Evolutionary conservation across 2,329 filamentous ascomycete species (phyloP).

Genomic region (Curvularia spicifera): DNA sequence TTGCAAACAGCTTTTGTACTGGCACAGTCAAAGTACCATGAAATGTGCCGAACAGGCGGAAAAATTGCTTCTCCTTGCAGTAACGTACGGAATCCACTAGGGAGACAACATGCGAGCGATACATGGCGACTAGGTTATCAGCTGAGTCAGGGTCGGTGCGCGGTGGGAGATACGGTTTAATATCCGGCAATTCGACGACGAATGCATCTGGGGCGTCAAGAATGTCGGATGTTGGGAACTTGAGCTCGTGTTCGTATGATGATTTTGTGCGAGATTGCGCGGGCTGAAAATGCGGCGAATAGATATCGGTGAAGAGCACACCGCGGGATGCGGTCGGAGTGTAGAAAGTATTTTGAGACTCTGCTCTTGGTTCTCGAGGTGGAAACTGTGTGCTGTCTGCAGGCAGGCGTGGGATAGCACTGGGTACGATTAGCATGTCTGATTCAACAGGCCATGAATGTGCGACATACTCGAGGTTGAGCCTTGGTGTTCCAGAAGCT

Average conservation of each 20-base stretch:
- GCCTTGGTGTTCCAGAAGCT: constrained; percentile 38
- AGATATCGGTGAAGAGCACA: constrained; percentile 56
- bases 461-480: constrained; percentile 46
- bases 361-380: constrained; percentile 34
- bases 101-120: constrained; percentile 93
- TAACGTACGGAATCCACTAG: constrained; percentile 94
- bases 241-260: constrained; percentile 68
- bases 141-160: constrained; percentile 88
- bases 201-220: constrained; percentile 68
- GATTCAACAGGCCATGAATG: neutral
- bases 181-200: constrained; percentile 80
- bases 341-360: constrained; percentile 38
- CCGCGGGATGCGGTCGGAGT: constrained; percentile 53
- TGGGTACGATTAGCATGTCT: constrained; percentile 28
- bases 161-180: constrained; percentile 77
- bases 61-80: constrained; percentile 96
- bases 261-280: constrained; percentile 48
- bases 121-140: constrained; percentile 83
- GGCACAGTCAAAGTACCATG: constrained; percentile 96
- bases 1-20: constrained; percentile 87
- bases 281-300: constrained; percentile 51
- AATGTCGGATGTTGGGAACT: constrained; percentile 66
- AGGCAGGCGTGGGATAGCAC: constrained; percentile 54
- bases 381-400: constrained; percentile 59
- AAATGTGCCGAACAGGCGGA: constrained; percentile 92